phyloP scores from a whole-genome alignment of 768 basidiomycete genomes.

The Crassisporium funariophilum region DNA sequence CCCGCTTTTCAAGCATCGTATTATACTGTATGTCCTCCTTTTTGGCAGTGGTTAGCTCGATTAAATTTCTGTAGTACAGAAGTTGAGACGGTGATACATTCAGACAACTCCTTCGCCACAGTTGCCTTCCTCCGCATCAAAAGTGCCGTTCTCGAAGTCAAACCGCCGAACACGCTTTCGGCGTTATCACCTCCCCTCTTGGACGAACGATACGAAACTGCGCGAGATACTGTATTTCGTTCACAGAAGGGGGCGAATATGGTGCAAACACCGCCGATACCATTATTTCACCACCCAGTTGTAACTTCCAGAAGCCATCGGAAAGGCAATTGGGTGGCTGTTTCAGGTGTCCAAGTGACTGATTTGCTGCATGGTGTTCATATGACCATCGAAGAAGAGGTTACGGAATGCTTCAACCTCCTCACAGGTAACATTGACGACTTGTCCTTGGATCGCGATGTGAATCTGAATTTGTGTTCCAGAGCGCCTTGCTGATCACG shows the following conservation, averaged over 20 bases:
- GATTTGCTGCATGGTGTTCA: constrained; percentile 12
- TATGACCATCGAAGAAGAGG: constrained; percentile 68
- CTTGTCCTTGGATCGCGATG: not conserved
- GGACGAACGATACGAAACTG: constrained; percentile 39
- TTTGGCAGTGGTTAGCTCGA: not conserved
- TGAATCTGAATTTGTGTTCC: constrained; percentile 1
- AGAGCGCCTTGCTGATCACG: constrained; percentile 56
- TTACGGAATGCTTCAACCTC: constrained; percentile 63
- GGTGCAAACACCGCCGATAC: not conserved
- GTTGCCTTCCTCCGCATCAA: constrained; percentile 91
- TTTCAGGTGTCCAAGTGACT: constrained; percentile 55
- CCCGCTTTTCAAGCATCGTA: constrained; percentile 80
- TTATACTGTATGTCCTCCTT: constrained; percentile 59
- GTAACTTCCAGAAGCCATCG: constrained; percentile 22
- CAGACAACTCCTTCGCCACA: constrained; percentile 81
- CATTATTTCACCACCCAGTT: constrained; percentile 6
- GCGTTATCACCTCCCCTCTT: constrained; percentile 54
- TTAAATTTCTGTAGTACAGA: constrained; percentile 45
- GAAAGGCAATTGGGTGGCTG: constrained; percentile 67
- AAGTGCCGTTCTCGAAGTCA: constrained; percentile 61
- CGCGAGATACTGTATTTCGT: constrained; percentile 24
- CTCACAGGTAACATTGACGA: constrained; percentile 55
- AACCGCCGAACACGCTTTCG: constrained; percentile 28
- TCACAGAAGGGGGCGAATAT: constrained; percentile 5
- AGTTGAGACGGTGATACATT: constrained; percentile 73